Evolutionary conservation across 768 basidiomycete species (phyloP).

Genomic region (Exidia glandulosa): DNA sequence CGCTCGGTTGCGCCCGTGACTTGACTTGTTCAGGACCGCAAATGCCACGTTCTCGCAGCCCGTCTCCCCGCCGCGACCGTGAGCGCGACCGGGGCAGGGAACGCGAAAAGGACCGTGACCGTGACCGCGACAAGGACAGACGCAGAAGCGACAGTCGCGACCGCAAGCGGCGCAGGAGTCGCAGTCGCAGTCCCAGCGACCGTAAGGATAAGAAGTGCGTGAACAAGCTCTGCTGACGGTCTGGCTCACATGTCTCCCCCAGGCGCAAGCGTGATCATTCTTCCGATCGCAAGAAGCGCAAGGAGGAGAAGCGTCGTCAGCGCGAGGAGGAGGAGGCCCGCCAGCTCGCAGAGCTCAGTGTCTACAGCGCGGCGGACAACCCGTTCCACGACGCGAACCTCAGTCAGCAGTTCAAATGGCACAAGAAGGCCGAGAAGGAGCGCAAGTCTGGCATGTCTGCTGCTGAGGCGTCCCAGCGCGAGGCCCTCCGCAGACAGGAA

Average conservation of each 20-base stretch:
- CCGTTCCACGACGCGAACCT: slow-evolving; percentile 98
- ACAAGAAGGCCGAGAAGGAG: slow-evolving; percentile 97
- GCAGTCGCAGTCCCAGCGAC: slow-evolving; percentile 23
- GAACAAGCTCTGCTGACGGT: not conserved
- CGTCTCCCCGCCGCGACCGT: slow-evolving; percentile 2
- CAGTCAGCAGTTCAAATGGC: slow-evolving; percentile 94
- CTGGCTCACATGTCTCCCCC: slow-evolving; percentile 2
- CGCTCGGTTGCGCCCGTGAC: not conserved
- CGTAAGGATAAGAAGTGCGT: slow-evolving; percentile 40
- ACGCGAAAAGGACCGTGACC: not conserved
- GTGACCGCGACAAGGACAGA: not conserved
- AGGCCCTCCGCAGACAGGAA: slow-evolving; percentile 73
- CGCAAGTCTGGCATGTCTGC: slow-evolving; percentile 72
- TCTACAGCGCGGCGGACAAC: slow-evolving; percentile 94
- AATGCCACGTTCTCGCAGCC: slow-evolving; percentile 8
- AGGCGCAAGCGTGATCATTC: slow-evolving; percentile 82
- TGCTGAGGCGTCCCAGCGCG: slow-evolving; percentile 68
- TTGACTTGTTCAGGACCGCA: not conserved
- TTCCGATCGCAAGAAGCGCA: slow-evolving; percentile 74
- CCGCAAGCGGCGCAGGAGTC: slow-evolving; percentile 14
- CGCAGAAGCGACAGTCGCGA: not conserved
- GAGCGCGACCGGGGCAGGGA: not conserved
- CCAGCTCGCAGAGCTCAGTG: slow-evolving; percentile 86
- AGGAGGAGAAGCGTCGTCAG: slow-evolving; percentile 75
- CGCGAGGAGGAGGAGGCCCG: slow-evolving; percentile 85